These are phyloP conservation scores for Glycine tomentella DNA, from an alignment of 306 rosid genomes.

Conservation along the genomic window DNA sequence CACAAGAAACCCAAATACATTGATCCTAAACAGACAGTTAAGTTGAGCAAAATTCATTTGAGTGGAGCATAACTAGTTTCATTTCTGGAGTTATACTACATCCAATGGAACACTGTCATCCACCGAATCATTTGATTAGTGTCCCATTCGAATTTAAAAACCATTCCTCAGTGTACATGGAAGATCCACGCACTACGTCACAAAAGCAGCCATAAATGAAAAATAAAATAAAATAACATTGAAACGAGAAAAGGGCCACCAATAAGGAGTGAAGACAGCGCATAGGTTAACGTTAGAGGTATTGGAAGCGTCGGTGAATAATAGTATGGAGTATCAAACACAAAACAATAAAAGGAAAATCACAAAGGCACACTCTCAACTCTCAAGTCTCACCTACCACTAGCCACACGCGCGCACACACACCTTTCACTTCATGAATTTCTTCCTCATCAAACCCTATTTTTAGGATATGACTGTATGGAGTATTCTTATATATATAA, in stretches of 20 bases:
- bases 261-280: too few relatives aligned
- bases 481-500: too few relatives aligned
- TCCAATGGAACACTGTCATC: background rate
- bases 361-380: constrained; percentile 8
- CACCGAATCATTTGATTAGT: background rate
- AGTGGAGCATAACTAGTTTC: background rate
- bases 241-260: too few relatives aligned
- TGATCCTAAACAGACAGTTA: too few relatives aligned
- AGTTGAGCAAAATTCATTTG: background rate
- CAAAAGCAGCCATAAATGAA: background rate
- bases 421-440: background rate
- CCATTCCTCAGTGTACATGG: background rate
- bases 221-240: too few relatives aligned
- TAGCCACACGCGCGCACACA: constrained; percentile 14
- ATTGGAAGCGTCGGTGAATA: background rate
- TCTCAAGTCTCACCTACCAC: constrained; percentile 50
- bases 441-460: constrained; percentile 54
- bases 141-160: background rate
- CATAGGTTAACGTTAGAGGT: too few relatives aligned
- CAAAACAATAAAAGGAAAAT: background rate
- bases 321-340: too few relatives aligned
- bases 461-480: too few relatives aligned
- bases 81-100: too few relatives aligned
- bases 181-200: background rate
- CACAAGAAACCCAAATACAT: too few relatives aligned